phyloP scores from a whole-genome alignment of 2,329 filamentous ascomycete species.

The Zasmidium angulare region DNA sequence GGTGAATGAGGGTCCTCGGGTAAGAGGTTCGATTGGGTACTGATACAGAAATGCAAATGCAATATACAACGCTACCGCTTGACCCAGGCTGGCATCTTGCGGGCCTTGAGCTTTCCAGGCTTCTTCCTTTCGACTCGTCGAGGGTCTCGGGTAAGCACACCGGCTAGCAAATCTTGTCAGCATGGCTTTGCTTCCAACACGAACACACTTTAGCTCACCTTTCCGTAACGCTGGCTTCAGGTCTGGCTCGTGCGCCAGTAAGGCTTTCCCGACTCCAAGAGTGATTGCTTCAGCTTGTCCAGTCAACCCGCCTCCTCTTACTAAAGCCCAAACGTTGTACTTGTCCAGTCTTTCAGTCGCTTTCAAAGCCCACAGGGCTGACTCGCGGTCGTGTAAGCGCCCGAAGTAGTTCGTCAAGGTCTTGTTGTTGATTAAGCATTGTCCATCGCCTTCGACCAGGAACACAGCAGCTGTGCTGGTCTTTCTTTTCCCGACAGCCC shows the following conservation, averaged over 20 bases:
- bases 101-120: slow-evolving; percentile 89
- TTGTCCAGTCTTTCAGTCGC: slow-evolving; percentile 82
- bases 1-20: background rate
- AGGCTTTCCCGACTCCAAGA: slow-evolving; percentile 80
- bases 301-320: slow-evolving; percentile 83
- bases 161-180: slow-evolving; percentile 64
- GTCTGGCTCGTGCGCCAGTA: slow-evolving; percentile 87
- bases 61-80: slow-evolving; percentile 59
- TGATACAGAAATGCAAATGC: background rate
- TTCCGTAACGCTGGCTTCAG: slow-evolving; percentile 83
- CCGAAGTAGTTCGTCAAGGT: slow-evolving; percentile 79
- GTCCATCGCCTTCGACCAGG: slow-evolving; percentile 88
- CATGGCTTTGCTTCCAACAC: slow-evolving; percentile 15
- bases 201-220: slow-evolving; percentile 62
- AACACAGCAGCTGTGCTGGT: slow-evolving; percentile 79
- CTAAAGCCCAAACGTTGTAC: slow-evolving; percentile 91
- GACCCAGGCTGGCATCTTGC: slow-evolving; percentile 98
- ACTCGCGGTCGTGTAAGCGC: slow-evolving; percentile 89
- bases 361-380: slow-evolving; percentile 86
- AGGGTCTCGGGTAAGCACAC: slow-evolving; percentile 85
- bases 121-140: slow-evolving; percentile 98
- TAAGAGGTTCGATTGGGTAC: background rate
- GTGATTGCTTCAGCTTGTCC: slow-evolving; percentile 95
- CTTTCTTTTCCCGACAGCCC: slow-evolving; percentile 84
- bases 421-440: slow-evolving; percentile 88